Evolutionary conservation across 805 yeast genomes (phyloP).

Genomic region (Yarrowia bubula): DNA sequence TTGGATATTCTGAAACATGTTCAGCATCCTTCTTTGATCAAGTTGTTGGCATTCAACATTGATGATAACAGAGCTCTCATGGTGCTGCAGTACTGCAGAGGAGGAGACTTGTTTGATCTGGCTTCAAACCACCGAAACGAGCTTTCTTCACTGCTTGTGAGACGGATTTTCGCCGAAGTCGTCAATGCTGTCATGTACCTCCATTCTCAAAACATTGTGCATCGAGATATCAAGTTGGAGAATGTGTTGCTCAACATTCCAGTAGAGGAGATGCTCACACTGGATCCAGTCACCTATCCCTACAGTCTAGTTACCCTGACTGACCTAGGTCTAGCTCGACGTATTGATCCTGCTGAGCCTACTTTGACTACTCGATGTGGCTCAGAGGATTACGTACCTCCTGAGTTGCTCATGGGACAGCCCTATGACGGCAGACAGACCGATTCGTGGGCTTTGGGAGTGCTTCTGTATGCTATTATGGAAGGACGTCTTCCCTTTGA

Average conservation of each 20-base stretch:
- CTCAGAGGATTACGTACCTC: slow-evolving; percentile 93
- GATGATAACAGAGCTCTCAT: slow-evolving; percentile 46
- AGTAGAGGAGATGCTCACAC: slow-evolving; percentile 38
- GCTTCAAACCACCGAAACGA: slow-evolving; percentile 46
- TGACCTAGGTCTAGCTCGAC: slow-evolving; percentile 86
- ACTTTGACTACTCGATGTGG: slow-evolving; percentile 87
- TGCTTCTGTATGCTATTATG: slow-evolving; percentile 75
- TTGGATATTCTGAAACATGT: slow-evolving; percentile 54
- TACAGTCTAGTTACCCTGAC: slow-evolving; percentile 58
- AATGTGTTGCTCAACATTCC: slow-evolving; percentile 56
- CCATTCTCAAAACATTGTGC: slow-evolving; percentile 69
- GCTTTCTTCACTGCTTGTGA: slow-evolving; percentile 51
- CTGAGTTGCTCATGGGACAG: slow-evolving; percentile 86
- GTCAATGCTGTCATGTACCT: slow-evolving; percentile 67
- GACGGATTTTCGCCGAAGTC: slow-evolving; percentile 68
- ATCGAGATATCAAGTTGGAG: slow-evolving; percentile 89
- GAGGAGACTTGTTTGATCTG: slow-evolving; percentile 81
- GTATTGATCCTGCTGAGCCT: slow-evolving; percentile 58
- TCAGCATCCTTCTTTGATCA: slow-evolving; percentile 68
- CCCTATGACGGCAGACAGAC: slow-evolving; percentile 88
- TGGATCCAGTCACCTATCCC: slow-evolving; percentile 32
- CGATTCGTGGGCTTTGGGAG: slow-evolving; percentile 96
- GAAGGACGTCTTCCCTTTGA: slow-evolving; percentile 93
- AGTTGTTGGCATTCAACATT: slow-evolving; percentile 46
- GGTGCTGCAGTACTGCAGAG: slow-evolving; percentile 72